Evolutionary conservation across 73 alveolate genomes (phyloP), one percentile per base, ranked within the genome.

Genomic region (Paramecium biaurelia): DNA sequence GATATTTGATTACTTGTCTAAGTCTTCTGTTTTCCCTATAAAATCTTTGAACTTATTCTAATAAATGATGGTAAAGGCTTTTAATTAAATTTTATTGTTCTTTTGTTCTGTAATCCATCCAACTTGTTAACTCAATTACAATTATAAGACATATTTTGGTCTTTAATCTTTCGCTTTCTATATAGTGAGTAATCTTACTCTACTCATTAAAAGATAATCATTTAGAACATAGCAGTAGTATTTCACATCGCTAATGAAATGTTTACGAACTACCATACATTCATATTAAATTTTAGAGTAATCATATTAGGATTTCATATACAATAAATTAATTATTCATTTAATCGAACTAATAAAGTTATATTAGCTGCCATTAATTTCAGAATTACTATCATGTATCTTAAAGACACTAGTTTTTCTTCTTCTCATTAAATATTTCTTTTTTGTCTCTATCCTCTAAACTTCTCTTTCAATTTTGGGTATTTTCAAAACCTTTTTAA

Each of bases 241-340:
- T 79, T 42, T 79, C 5, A 42, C 90, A 79, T 79, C 74, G 12
- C 32, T 23, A 24, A 79, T 21, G 23, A 79, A 43, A 21, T 79
- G 90, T 79, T 47, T 79, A 30, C 90, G 70, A 12, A 30, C 70
- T 21, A 42, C 90, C 8, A 24, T 18, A 45, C 45, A 79, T 79
- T 79, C 56, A 45, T 37, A 79, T 43, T 8, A 30, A 38, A 28
- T 24, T 24, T 79, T 10, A 79, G 70, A 38, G 72, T 79, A 79
- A 24, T 43, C 76, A 79, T 79, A 79, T 79, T 79, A 15, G 18
- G 86, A 72, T 72, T 72, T 72, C 86, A 72, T 72, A 72, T 72
- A 72, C 68, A 72, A 72, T 72, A 72, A 72, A 63, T 63, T 63
- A 63, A 63, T 63, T 63, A 63, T 63, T 63, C 84, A 63, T 63